These are phyloP conservation scores for Manihot esculenta DNA, from an alignment of 441 rosid species.

Conservation along the genomic window DNA sequence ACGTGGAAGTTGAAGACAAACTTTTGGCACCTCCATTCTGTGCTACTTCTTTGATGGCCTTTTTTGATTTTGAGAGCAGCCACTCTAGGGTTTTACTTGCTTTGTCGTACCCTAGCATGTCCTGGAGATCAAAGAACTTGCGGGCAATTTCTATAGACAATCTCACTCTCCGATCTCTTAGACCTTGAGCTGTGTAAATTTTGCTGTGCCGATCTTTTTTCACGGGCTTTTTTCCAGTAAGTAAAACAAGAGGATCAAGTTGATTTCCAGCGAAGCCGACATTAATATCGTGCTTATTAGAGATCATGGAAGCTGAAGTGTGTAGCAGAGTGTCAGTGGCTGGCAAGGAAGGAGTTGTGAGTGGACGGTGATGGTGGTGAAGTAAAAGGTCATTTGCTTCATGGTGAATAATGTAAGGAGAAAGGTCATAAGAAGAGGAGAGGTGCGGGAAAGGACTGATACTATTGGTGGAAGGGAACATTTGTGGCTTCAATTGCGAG, in stretches of 20 bases:
- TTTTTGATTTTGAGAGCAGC: slow-evolving; percentile 59
- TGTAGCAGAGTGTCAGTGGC: slow-evolving; percentile 14
- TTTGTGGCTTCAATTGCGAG: slow-evolving; percentile 10
- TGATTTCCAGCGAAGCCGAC: background rate
- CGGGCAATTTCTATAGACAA: slow-evolving; percentile 65
- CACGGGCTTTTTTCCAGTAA: slow-evolving; percentile 28
- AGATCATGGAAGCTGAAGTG: slow-evolving; percentile 18
- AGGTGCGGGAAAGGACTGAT: slow-evolving; percentile 16
- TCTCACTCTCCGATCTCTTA: slow-evolving; percentile 81
- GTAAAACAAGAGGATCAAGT: background rate
- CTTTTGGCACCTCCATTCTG: slow-evolving; percentile 18
- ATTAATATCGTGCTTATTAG: background rate
- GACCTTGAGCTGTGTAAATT: slow-evolving; percentile 70
- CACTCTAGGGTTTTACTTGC: slow-evolving; percentile 81
- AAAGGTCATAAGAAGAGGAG: slow-evolving; percentile 17
- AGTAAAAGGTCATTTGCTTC: slow-evolving; percentile 16
- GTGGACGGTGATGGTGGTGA: slow-evolving; percentile 25
- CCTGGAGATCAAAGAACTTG: slow-evolving; percentile 78
- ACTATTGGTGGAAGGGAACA: slow-evolving; percentile 31
- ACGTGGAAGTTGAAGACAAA: slow-evolving; percentile 13
- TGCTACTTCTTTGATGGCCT: slow-evolving; percentile 45
- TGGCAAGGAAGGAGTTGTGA: slow-evolving; percentile 11
- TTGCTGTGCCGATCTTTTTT: slow-evolving; percentile 79
- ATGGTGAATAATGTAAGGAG: slow-evolving; percentile 18
- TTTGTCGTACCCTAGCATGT: slow-evolving; percentile 72